Evolutionary conservation across 345 rosid genomes (phyloP), one percentile per base, ranked within the genome.

Genomic region (Angophora floribunda): DNA sequence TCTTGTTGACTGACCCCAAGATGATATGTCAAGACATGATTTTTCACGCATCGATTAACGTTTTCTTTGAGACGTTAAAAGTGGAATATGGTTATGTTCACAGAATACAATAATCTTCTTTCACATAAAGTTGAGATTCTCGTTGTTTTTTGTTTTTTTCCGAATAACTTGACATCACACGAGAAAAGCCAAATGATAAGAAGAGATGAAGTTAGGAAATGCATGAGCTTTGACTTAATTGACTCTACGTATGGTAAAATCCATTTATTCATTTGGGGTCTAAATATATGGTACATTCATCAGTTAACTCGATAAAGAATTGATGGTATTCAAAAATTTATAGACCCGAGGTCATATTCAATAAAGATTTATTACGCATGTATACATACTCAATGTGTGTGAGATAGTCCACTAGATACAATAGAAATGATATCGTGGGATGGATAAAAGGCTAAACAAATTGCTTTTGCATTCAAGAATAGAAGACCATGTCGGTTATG

Each of bases 401-500:
- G 28, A 55, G 61, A n/a, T n/a, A n/a, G n/a, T 28, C 61, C 61
- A 55, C 5, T 5, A 9, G 1, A 22, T 21, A 2, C 8, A 9
- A 21, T 22, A 55, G 13, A 28, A 55, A 55, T 55, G 61, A 55
- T 55, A 22, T 0, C 24, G 5, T 4, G 41, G 41, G 41, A 36
- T 36, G 4, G 41, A 36, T 36, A 4, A 2, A 36, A 36, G 41
- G 41, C 41, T 36, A 36, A 36, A 36, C 28, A 22, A 55, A 22
- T 55, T 55, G 28, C 12, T 55, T 55, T 1, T 11, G 1, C 24
- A 19, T 36, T 28, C 61, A 4, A 55, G 28, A 55, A 5, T 55
- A 22, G 61, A 55, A 0, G 6, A 21, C 22, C 7, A 5, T 55
- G 13, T 55, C 13, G 1, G 0, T 55, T 55, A 7, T 4, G 8